phyloP scores from a whole-genome alignment of 2,329 filamentous ascomycete genomes.

The Colletotrichum cuscutae region DNA sequence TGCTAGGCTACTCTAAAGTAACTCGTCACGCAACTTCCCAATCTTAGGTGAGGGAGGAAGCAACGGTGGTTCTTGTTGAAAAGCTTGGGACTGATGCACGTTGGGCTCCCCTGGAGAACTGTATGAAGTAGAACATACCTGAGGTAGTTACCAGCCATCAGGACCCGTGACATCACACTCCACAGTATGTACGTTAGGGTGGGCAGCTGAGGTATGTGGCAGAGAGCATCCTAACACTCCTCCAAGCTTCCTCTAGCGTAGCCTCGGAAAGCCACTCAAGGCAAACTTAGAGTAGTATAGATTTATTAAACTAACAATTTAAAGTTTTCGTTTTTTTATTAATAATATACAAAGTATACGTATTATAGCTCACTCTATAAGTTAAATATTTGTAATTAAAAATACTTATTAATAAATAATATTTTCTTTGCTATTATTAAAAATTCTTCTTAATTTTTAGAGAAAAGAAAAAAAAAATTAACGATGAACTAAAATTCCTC shows the following conservation, averaged over 20 bases:
- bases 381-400: too few species aligned
- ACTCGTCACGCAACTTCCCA: too few species aligned
- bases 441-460: not conserved
- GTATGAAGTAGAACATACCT: too few species aligned
- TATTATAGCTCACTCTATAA: rapidly evolving
- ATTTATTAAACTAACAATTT: too few species aligned
- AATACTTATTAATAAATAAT: not conserved
- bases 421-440: too few species aligned
- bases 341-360: too few species aligned
- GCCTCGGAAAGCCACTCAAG: not conserved
- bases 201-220: not conserved
- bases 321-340: too few species aligned
- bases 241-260: not conserved
- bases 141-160: too few species aligned
- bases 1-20: too few species aligned
- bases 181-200: not conserved
- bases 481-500: too few species aligned
- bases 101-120: not conserved
- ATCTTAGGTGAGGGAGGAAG: not conserved
- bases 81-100: conserved; percentile 1
- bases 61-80: not conserved
- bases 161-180: too few species aligned
- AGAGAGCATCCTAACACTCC: not conserved
- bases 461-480: not conserved
- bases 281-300: too few species aligned